Conservation (phyloP, 2,329 filamentous ascomycete genomes). For the Zasmidium cellare region DNA sequence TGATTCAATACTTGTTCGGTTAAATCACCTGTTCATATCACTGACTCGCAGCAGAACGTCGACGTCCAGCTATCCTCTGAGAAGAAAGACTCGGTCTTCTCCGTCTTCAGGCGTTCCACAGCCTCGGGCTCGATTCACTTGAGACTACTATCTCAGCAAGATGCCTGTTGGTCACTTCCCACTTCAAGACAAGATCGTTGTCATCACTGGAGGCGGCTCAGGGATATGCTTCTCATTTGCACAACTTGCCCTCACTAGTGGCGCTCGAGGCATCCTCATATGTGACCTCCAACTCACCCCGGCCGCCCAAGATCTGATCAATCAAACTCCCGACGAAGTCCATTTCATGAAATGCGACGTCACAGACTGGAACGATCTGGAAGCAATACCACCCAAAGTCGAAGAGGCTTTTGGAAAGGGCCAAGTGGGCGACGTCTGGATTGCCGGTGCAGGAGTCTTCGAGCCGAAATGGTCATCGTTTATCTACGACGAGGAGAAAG, state of each 20-base stretch:
- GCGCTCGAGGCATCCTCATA: conserved; percentile 33
- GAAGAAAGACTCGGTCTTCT: no score
- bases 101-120: not conserved
- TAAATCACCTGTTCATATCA: no score
- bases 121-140: not conserved
- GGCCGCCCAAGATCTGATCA: conserved; percentile 32
- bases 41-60: no score
- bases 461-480: conserved; percentile 39
- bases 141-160: not conserved
- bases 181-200: conserved; percentile 23
- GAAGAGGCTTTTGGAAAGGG: conserved; percentile 27
- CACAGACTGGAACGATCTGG: conserved; percentile 33
- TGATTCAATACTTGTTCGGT: no score
- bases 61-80: no score
- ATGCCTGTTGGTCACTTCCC: conserved; percentile 29
- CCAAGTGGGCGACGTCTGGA: conserved; percentile 40
- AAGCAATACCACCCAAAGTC: conserved; percentile 28
- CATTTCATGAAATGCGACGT: conserved; percentile 37
- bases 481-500: conserved; percentile 39
- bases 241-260: conserved; percentile 18
- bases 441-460: conserved; percentile 41
- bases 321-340: conserved; percentile 13
- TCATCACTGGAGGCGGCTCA: conserved; percentile 28
- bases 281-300: conserved; percentile 36
- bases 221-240: conserved; percentile 30